Percentiles rank a stretch among this genome's conserved stretches.
Conservation (phyloP, 2,329 filamentous ascomycete species). For the Cytospora leucostoma region DNA sequence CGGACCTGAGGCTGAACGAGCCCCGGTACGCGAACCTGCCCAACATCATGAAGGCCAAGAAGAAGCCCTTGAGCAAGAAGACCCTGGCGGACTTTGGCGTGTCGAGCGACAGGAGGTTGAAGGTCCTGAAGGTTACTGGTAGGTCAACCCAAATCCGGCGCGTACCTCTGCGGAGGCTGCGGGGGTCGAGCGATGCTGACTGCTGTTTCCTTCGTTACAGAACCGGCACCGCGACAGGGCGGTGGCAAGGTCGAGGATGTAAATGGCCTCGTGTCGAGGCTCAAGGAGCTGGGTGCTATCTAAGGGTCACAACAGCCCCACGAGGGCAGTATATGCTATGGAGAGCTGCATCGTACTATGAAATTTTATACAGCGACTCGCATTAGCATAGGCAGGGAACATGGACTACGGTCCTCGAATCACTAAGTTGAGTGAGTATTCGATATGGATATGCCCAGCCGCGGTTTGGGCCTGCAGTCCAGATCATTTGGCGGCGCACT, state of each 20-base stretch:
- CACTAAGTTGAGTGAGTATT: not conserved
- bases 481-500: not conserved
- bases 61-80: constrained; percentile 97
- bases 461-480: not conserved
- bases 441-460: not conserved
- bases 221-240: constrained; percentile 84
- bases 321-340: not conserved
- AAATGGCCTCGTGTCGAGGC: constrained; percentile 86
- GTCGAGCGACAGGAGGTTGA: constrained; percentile 73
- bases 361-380: not conserved
- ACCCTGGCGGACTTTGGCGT: constrained; percentile 79
- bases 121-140: constrained; percentile 87
- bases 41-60: constrained; percentile 99
- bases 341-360: not conserved
- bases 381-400: constrained; percentile 6
- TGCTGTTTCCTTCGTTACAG: constrained; percentile 44
- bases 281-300: constrained; percentile 94
- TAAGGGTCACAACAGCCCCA: constrained; percentile 42
- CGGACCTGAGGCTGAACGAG: constrained; percentile 91
- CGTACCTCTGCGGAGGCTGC: not conserved
- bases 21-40: constrained; percentile 92
- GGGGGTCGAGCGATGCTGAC: constrained; percentile 15
- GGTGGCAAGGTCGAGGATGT: constrained; percentile 98
- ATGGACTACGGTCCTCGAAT: not conserved
- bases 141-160: constrained; percentile 39